Conservation (phyloP, 2,329 filamentous ascomycete species). For the Epichloe glyceriae region DNA sequence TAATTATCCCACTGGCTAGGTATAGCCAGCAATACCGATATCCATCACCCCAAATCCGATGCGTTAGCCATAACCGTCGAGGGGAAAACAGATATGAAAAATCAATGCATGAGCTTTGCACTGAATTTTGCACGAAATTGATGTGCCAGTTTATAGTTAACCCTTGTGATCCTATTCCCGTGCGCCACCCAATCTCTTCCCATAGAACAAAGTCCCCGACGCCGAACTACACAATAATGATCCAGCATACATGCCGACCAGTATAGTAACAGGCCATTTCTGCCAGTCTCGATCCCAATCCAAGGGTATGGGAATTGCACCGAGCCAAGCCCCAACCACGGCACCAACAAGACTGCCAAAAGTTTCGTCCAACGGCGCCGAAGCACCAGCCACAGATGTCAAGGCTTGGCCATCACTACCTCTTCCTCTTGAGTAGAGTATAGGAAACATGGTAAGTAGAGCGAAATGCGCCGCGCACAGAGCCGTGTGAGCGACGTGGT, state of each 20-base stretch:
- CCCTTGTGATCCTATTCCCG: conserved; percentile 15
- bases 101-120: too few species aligned
- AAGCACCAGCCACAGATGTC: conserved; percentile 52
- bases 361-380: conserved; percentile 66
- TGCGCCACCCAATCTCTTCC: conserved; percentile 25
- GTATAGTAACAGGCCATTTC: conserved; percentile 87
- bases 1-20: too few species aligned
- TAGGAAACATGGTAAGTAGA: conserved; percentile 61
- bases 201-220: conserved; percentile 38
- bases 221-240: conserved; percentile 57
- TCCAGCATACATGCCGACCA: conserved; percentile 71
- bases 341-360: conserved; percentile 74
- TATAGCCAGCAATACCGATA: too few species aligned
- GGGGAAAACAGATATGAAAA: too few species aligned
- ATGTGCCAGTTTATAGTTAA: conserved; percentile 5
- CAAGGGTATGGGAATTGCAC: conserved; percentile 86
- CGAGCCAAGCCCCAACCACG: conserved; percentile 75
- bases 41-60: too few species aligned
- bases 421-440: conserved; percentile 80
- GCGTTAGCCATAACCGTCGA: too few species aligned
- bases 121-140: background rate
- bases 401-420: conserved; percentile 64
- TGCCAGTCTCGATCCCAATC: conserved; percentile 99
- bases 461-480: conserved; percentile 74
- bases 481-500: conserved; percentile 64